These are phyloP conservation scores for Fremontodendron californicum DNA, from an alignment of 345 rosid genomes.

Conservation along the genomic window DNA sequence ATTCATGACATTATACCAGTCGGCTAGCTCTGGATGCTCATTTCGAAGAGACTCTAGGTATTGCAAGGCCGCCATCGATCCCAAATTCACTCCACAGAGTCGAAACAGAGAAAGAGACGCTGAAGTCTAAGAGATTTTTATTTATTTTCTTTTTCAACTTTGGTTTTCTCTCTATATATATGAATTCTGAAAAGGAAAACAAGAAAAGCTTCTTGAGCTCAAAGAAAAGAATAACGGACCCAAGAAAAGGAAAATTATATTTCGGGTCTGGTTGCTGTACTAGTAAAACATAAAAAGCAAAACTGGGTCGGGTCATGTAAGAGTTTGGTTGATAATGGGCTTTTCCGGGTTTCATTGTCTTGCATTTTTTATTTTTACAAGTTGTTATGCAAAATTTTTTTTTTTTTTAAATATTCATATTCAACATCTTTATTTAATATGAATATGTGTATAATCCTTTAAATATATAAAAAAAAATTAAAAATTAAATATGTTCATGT, in stretches of 20 bases:
- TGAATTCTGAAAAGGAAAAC: not conserved
- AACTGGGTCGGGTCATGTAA: not conserved
- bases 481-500: too few relatives aligned
- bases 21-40: constrained; percentile 77
- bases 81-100: not conserved
- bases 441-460: too few relatives aligned
- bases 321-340: not conserved
- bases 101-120: not conserved
- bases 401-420: too few relatives aligned
- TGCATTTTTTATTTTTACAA: too few relatives aligned
- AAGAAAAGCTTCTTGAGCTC: too few relatives aligned
- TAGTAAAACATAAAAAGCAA: not conserved
- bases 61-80: constrained; percentile 82
- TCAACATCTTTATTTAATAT: too few relatives aligned
- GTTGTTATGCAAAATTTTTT: too few relatives aligned
- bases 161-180: not conserved
- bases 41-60: constrained; percentile 70
- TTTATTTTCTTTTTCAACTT: not conserved
- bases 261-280: not conserved
- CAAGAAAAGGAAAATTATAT: not conserved
- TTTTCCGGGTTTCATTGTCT: not conserved
- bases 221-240: not conserved
- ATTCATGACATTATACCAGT: too few relatives aligned
- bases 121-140: not conserved
- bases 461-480: too few relatives aligned